A percentile compares a stretch with the other conserved stretches of the same genome.
Evolutionary conservation across 169 alveolate genomes (phyloP).

Genomic region (Plasmodium relictum): DNA sequence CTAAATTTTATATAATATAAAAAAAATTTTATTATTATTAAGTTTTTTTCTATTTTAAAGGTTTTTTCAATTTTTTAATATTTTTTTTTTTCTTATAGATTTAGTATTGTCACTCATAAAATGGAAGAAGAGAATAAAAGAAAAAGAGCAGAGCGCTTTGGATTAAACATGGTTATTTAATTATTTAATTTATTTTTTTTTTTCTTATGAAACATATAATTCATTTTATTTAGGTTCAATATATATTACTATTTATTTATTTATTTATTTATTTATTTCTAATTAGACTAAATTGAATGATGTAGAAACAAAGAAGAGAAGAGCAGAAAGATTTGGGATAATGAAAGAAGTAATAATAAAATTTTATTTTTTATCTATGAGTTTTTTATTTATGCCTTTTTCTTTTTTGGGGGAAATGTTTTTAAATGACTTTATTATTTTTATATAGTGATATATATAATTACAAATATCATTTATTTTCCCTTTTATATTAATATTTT

Average conservation of each 20-base stretch:
- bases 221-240: neutral
- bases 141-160: constrained; percentile 77
- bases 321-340: constrained; percentile 75
- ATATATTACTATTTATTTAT: neutral
- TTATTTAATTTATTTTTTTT: neutral
- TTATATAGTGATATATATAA: neutral
- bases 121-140: constrained; percentile 74
- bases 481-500: neutral
- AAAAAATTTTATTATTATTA: neutral
- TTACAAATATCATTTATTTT: neutral
- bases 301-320: constrained; percentile 39
- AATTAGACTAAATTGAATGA: constrained; percentile 53
- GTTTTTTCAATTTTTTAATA: neutral
- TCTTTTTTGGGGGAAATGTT: too few species aligned
- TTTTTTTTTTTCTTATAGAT: constrained; percentile 23
- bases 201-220: neutral
- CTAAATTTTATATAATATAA: neutral
- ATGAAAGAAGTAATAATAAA: constrained; percentile 37
- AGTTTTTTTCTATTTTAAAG: neutral
- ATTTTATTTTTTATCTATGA: neutral
- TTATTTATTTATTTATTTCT: neutral
- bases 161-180: constrained; percentile 36
- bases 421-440: too few species aligned
- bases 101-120: constrained; percentile 64
- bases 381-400: neutral